These are phyloP conservation scores for Jamesozyma jinghongensis DNA, from an alignment of 805 yeast species.

Conservation along the genomic window DNA sequence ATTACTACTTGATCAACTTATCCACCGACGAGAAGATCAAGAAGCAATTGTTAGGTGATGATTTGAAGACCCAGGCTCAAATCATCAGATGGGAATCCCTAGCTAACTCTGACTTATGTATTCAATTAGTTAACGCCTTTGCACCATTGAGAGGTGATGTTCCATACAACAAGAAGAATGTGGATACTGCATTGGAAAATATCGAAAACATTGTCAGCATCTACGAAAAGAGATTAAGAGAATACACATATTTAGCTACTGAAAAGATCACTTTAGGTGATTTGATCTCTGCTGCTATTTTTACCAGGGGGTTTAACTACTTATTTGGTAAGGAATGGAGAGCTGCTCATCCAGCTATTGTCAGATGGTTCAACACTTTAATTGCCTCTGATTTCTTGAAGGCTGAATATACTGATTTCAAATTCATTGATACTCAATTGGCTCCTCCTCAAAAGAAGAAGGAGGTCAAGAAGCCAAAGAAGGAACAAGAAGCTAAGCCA, in stretches of 20 bases:
- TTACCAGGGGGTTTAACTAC: conserved; percentile 46
- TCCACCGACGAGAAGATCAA: conserved; percentile 30
- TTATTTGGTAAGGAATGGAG: conserved; percentile 62
- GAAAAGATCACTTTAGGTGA: conserved; percentile 63
- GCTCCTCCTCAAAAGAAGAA: conserved; percentile 56
- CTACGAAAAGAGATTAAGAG: conserved; percentile 49
- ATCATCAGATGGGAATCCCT: conserved; percentile 73
- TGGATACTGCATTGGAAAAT: conserved; percentile 37
- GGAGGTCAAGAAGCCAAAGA: conserved; percentile 41
- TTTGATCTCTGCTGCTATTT: conserved; percentile 41
- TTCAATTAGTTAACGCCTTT: conserved; percentile 41
- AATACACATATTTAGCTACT: conserved; percentile 61
- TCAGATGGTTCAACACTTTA: conserved; percentile 65
- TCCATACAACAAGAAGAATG: conserved; percentile 70
- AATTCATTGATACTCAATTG: conserved; percentile 56
- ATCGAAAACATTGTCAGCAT: conserved; percentile 35
- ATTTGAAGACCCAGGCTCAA: conserved; percentile 24
- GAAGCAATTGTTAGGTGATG: conserved; percentile 47
- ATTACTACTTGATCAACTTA: conserved; percentile 38
- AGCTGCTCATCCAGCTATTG: conserved; percentile 47
- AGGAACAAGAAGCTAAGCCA: conserved; percentile 17
- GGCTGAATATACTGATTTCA: conserved; percentile 41
- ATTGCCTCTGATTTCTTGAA: conserved; percentile 37
- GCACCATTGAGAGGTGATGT: conserved; percentile 50
- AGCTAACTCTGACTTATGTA: conserved; percentile 57